These are phyloP conservation scores for Penicillium soppii DNA, from an alignment of 495 filamentous ascomycete species.

Conservation along the genomic window DNA sequence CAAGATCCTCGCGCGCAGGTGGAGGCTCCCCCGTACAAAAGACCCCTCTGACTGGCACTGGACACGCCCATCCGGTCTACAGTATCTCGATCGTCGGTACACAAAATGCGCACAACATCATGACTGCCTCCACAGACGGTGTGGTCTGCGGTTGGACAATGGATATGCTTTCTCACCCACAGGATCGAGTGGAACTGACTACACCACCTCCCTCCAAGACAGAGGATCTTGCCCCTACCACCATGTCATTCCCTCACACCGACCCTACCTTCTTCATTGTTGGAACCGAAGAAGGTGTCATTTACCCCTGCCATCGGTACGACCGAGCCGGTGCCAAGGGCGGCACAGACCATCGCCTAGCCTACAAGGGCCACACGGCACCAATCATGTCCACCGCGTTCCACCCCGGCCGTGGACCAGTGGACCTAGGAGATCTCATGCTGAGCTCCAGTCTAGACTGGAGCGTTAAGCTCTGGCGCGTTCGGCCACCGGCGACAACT, in stretches of 20 bases:
- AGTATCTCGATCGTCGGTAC: slow-evolving; percentile 93
- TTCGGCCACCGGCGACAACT: slow-evolving; percentile 63
- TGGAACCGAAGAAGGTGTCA: slow-evolving; percentile 92
- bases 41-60: slow-evolving; percentile 85
- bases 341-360: slow-evolving; percentile 81
- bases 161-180: slow-evolving; percentile 94
- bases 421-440: slow-evolving; percentile 94
- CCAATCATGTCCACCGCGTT: slow-evolving; percentile 96
- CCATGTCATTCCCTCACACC: slow-evolving; percentile 92
- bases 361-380: slow-evolving; percentile 83
- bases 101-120: slow-evolving; percentile 97
- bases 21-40: slow-evolving; percentile 89
- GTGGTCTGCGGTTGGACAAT: slow-evolving; percentile 95
- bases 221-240: slow-evolving; percentile 92
- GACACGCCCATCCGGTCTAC: slow-evolving; percentile 96
- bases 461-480: slow-evolving; percentile 96
- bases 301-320: slow-evolving; percentile 95
- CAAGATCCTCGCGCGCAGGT: slow-evolving; percentile 60
- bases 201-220: slow-evolving; percentile 87
- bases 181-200: slow-evolving; percentile 83
- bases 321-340: slow-evolving; percentile 96
- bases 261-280: slow-evolving; percentile 98
- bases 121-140: slow-evolving; percentile 93
- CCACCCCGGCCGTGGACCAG: slow-evolving; percentile 84
- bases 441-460: slow-evolving; percentile 86